These are phyloP conservation scores for Catunica adiposa DNA, from an alignment of 2,329 filamentous ascomycete genomes.

Conservation along the genomic window DNA sequence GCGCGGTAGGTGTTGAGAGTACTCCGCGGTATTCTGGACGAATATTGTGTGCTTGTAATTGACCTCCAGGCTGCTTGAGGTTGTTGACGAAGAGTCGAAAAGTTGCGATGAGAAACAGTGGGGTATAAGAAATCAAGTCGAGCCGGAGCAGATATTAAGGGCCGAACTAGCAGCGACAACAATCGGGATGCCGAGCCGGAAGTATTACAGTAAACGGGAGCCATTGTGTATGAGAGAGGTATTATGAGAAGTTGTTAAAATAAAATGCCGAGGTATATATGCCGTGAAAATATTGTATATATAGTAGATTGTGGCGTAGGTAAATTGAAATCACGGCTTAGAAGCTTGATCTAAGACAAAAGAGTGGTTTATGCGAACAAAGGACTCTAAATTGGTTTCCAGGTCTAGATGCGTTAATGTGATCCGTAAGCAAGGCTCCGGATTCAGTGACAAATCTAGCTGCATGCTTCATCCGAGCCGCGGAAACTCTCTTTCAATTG, in stretches of 20 bases:
- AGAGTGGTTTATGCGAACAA: not conserved
- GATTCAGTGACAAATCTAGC: not conserved
- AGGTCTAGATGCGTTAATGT: not conserved
- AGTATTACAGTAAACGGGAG: not conserved
- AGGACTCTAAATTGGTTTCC: not conserved
- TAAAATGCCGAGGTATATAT: too few relatives aligned
- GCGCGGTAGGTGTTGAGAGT: constrained; percentile 11
- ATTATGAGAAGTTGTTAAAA: not conserved
- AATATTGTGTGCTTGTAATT: not conserved
- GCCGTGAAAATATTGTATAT: too few relatives aligned
- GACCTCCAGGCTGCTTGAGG: not conserved
- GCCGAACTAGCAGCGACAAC: constrained; percentile 6
- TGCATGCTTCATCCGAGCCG: not conserved
- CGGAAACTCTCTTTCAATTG: not conserved
- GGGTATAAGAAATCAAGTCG: constrained; percentile 27
- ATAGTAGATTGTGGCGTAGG: too few relatives aligned
- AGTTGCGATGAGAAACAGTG: constrained; percentile 16
- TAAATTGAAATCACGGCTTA: too few relatives aligned
- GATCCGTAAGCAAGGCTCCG: constrained; percentile 12
- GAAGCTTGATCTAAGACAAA: not conserved
- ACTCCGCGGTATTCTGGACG: not conserved
- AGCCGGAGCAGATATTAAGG: constrained; percentile 17
- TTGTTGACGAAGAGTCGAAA: not conserved
- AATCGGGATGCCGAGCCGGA: constrained; percentile 6
- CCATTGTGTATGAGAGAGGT: not conserved